Conservation (phyloP, 1,284 basidiomycete genomes). For the Phellopilus nigrolimitatus region DNA sequence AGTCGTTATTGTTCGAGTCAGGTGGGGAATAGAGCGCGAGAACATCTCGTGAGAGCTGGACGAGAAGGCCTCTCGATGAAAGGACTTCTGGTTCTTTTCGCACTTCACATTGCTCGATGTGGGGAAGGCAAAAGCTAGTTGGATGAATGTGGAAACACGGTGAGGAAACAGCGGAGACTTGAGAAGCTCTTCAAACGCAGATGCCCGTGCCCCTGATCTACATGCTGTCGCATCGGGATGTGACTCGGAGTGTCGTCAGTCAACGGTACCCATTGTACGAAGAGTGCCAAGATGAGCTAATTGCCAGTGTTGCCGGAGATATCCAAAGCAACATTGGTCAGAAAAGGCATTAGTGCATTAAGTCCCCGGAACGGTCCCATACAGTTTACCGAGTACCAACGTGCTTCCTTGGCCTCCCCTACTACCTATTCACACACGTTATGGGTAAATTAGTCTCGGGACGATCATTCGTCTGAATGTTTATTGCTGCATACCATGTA, state of each 20-base stretch:
- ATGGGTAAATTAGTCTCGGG: too few relatives aligned
- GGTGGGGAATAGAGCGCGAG: slow-evolving; percentile 9
- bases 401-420: too few relatives aligned
- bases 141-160: slow-evolving; percentile 3
- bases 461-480: too few relatives aligned
- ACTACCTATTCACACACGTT: too few relatives aligned
- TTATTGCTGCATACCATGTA: too few relatives aligned
- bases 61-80: not conserved
- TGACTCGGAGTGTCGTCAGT: not conserved
- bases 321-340: not conserved
- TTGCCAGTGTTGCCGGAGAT: too few relatives aligned
- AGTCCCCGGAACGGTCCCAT: too few relatives aligned
- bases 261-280: too few relatives aligned
- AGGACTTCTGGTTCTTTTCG: not conserved
- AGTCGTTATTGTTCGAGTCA: slow-evolving; percentile 11
- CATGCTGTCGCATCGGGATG: not conserved
- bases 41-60: slow-evolving; percentile 2
- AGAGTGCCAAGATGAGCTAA: too few relatives aligned
- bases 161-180: slow-evolving; percentile 10
- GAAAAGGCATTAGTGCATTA: too few relatives aligned
- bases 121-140: slow-evolving; percentile 10
- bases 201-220: slow-evolving; percentile 9
- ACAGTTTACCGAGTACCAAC: too few relatives aligned
- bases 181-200: not conserved
- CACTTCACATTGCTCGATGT: not conserved